Percentiles rank a stretch among this genome's conserved stretches.
Conservation (phyloP, 306 rosid genomes). For the Cercis canadensis region DNA sequence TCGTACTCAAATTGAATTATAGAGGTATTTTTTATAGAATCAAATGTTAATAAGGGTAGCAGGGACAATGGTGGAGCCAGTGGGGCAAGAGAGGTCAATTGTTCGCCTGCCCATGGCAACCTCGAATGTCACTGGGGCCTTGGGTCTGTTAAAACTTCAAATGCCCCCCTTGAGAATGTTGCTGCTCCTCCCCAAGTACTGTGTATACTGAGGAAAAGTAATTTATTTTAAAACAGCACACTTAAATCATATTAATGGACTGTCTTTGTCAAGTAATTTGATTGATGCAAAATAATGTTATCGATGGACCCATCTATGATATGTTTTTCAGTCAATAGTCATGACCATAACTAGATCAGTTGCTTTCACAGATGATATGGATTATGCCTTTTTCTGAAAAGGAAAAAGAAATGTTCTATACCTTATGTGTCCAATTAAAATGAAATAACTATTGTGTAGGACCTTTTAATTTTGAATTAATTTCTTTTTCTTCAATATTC, state of each 20-base stretch:
- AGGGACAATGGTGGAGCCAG: not conserved
- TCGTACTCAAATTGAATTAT: not conserved
- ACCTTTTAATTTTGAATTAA: not conserved
- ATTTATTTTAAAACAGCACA: too few relatives aligned
- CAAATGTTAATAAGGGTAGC: too few relatives aligned
- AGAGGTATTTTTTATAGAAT: too few relatives aligned
- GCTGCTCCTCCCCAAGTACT: too few relatives aligned
- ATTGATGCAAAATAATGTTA: slow-evolving; percentile 15
- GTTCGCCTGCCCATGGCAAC: too few relatives aligned
- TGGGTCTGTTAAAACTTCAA: too few relatives aligned
- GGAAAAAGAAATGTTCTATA: not conserved
- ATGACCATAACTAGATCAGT: not conserved
- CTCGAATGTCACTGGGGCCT: too few relatives aligned
- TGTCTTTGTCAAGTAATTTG: too few relatives aligned
- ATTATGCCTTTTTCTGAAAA: not conserved
- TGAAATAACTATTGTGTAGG: not conserved
- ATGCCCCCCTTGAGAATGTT: too few relatives aligned
- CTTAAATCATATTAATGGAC: too few relatives aligned
- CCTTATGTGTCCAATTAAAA: not conserved
- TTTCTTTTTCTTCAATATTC: not conserved
- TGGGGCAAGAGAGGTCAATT: too few relatives aligned
- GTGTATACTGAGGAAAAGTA: too few relatives aligned
- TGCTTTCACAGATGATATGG: not conserved
- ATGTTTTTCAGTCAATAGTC: slow-evolving; percentile 9
- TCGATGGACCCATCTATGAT: slow-evolving; percentile 14